A percentile compares a stretch with the other conserved stretches of the same genome.
phyloP scores from a whole-genome alignment of 2,329 filamentous ascomycete species.

The Fusarium goolgardi region DNA sequence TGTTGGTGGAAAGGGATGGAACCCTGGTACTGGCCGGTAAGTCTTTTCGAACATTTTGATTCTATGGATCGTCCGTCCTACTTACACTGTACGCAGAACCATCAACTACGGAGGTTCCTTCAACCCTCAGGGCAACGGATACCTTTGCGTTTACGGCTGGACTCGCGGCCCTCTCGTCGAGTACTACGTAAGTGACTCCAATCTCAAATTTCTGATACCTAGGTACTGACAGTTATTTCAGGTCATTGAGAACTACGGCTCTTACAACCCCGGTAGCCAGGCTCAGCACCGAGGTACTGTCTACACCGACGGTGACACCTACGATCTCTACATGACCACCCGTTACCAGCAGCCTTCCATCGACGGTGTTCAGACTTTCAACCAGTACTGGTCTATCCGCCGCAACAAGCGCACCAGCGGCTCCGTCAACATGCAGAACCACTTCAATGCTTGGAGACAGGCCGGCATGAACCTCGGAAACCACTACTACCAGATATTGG shows the following conservation, averaged over 20 bases:
- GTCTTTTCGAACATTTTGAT: accelerated
- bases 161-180: slow-evolving; percentile 20
- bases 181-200: background rate
- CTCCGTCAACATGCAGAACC: slow-evolving; percentile 20
- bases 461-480: slow-evolving; percentile 21
- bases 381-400: slow-evolving; percentile 28
- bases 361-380: slow-evolving; percentile 7
- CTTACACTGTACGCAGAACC: background rate
- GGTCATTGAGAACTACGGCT: slow-evolving; percentile 18
- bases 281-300: slow-evolving; percentile 18
- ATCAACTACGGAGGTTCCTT: slow-evolving; percentile 24
- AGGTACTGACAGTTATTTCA: accelerated
- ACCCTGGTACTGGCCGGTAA: slow-evolving; percentile 25
- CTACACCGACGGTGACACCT: slow-evolving; percentile 21
- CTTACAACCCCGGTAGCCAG: slow-evolving; percentile 1
- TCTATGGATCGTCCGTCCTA: accelerated
- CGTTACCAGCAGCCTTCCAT: slow-evolving; percentile 11
- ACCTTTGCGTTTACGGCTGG: slow-evolving; percentile 21
- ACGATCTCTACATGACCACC: slow-evolving; percentile 13
- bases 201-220: accelerated
- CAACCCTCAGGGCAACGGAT: slow-evolving; percentile 21
- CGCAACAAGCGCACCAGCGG: slow-evolving; percentile 19
- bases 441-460: slow-evolving; percentile 19
- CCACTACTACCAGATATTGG: slow-evolving; percentile 22
- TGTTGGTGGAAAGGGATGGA: slow-evolving; percentile 26